Base-by-base conservation (phyloP, 208 protist species). In the Leishmania aethiopica region DNA sequence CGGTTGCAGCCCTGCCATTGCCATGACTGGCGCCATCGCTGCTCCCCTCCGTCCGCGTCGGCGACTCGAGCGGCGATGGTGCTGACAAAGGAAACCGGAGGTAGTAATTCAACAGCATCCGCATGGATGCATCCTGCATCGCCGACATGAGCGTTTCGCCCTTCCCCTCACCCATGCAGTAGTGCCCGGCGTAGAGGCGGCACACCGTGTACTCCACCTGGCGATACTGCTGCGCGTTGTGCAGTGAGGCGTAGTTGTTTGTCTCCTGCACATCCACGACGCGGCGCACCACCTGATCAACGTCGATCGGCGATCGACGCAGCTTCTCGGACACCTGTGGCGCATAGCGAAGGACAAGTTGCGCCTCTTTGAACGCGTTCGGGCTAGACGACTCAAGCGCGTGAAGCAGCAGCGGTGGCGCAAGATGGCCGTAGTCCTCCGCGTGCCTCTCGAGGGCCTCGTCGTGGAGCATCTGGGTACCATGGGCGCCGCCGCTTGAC, bases 161-260 rank as follows among this genome's bases (percentile, higher is more conserved):
- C 77, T 98, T 98, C 22, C 95, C 95, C 81, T 96, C 90, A 49
- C 95, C 95, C 64, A 98, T 89, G 80, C 93, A 96, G 74, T 88
- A 73, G 22, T 47, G 79, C 25, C 93, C 93, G 51, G 91, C 86
- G 80, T 91, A 96, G 15, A 98, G 86, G 13, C 89, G 78, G 81
- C 93, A 96, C 40, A 95, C 90, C 7, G 91, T 98, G 80, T 96
- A 93, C 86, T 96, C 92, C 47, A 96, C 93, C 77, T 91, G 85
- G 13, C 92, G 88, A 83, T 89, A 96, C 87, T 98, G 95, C 82
- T 98, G 95, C 37, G 75, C 77, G 71, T 89, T 72, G 78, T 89
- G 86, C 62, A 96, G 85, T 15, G 89, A 81, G 62, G 93, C 90
- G 70, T 98, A 96, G 81, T 84, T 84, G 87, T 98, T 98, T 25